A percentile compares a stretch with the other conserved stretches of the same genome.
Evolutionary conservation across 441 rosid genomes (phyloP).

Genomic region (Bocquillonia castaneifolia): DNA sequence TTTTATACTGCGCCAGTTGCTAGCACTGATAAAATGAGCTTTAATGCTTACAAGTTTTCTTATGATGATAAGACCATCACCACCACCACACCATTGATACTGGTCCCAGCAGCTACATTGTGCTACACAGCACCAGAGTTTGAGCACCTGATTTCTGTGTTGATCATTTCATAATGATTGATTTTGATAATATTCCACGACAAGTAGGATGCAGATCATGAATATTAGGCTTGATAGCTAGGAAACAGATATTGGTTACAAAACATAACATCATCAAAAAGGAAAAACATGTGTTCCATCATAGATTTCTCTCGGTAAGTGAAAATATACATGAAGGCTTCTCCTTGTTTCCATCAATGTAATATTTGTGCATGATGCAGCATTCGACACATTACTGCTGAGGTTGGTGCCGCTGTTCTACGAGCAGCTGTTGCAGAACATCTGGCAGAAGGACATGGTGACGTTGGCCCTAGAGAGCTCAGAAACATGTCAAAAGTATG

Average conservation of each 20-base stretch:
- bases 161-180: background rate
- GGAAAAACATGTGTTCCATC: background rate
- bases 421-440: constrained; percentile 75
- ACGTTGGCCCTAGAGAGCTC: constrained; percentile 68
- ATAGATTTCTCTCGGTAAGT: background rate
- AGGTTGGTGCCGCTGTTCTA: constrained; percentile 92
- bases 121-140: background rate
- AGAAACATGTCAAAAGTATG: constrained; percentile 74
- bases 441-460: constrained; percentile 78
- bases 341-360: background rate
- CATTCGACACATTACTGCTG: constrained; percentile 76
- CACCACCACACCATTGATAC: too few relatives aligned
- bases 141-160: constrained; percentile 2
- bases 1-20: background rate
- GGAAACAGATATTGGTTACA: background rate
- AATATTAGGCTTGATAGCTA: background rate
- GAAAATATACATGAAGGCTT: background rate
- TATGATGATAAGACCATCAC: background rate
- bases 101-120: background rate
- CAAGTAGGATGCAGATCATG: background rate
- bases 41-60: background rate
- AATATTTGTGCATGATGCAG: constrained; percentile 36
- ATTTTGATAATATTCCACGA: background rate
- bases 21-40: background rate
- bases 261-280: background rate